Evolutionary conservation across 2,329 filamentous ascomycete genomes (phyloP), one percentile per base, ranked within the genome.

Genomic region (Bipolaris sorokiniana): DNA sequence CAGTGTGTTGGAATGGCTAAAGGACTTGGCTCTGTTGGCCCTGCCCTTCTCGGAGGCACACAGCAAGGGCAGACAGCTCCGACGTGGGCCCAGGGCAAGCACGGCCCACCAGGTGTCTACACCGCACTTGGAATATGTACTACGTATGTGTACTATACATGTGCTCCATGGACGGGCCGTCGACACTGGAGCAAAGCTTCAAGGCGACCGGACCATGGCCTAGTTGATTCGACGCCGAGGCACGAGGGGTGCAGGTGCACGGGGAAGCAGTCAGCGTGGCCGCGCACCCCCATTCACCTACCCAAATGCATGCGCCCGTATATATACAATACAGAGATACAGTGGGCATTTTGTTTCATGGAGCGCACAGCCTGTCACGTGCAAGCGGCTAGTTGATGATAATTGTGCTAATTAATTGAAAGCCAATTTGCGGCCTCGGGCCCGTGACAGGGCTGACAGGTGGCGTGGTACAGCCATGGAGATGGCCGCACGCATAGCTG

Each of bases 391-490:
- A 33, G 45, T 20, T 48, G 45, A 37, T 48, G 20, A 15, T 48
- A 28, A 48, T 48, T 48, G 38, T 7, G 20, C 31, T 22, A 37
- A 37, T 36, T 37, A 37, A 16, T 33, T n/a, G 15, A 37, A 36
- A n/a, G 23, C 26, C 41, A 51, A 37, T 33, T 37, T 33, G 2
- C 36, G 45, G 47, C 16, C 7, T 51, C 28, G 52, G 33, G 31
- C n/a, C 51, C 48, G 26, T 40, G 16, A n/a, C 26, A 16, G 48
- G 23, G n/a, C 54, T 33, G 47, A 20, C 18, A 28, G 20, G n/a
- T 48, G 18, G 34, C 40, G 16, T 49, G 48, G 31, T 26, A 51
- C 59, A 56, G 36, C 54, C 56, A 47, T 26, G 33, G 46, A 45
- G 5, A 36, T n/a, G 34, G n/a, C 13, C 13, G n/a, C 23, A 7